Percentiles rank a stretch among this genome's conserved stretches.
These are phyloP conservation scores for Conticribra weissflogii DNA, from an alignment of 108 stramenopile genomes.

Conservation along the genomic window DNA sequence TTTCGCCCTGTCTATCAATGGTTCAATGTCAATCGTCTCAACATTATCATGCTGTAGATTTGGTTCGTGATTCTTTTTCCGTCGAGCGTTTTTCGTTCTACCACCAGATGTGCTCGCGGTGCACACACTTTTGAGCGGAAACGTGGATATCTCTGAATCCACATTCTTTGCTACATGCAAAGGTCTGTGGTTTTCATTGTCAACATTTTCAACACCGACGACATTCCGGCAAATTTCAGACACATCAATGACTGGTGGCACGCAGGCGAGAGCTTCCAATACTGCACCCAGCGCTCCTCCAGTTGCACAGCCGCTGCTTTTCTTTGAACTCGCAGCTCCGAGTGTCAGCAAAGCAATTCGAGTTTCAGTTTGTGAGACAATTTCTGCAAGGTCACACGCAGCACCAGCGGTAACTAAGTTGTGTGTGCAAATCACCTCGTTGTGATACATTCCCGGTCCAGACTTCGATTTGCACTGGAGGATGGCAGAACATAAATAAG, in stretches of 20 bases:
- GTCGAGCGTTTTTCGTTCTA: slow-evolving; percentile 13
- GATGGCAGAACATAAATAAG: slow-evolving; percentile 67
- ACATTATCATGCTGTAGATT: slow-evolving; percentile 18
- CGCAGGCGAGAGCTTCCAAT: slow-evolving; percentile 46
- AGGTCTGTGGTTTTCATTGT: too few relatives aligned
- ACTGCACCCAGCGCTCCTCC: slow-evolving; percentile 36
- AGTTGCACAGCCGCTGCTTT: too few relatives aligned
- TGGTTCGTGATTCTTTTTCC: background rate
- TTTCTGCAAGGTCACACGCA: slow-evolving; percentile 53
- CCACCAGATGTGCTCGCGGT: background rate
- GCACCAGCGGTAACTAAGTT: slow-evolving; percentile 42
- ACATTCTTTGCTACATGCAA: too few relatives aligned
- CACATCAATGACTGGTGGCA: slow-evolving; percentile 1
- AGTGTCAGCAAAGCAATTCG: slow-evolving; percentile 29
- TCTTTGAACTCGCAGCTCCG: background rate
- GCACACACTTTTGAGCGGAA: background rate
- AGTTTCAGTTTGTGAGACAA: slow-evolving; percentile 52
- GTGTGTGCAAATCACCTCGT: slow-evolving; percentile 25
- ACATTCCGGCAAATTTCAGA: slow-evolving; percentile 11
- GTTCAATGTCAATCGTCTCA: background rate
- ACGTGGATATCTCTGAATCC: background rate
- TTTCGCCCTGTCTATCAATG: slow-evolving; percentile 3
- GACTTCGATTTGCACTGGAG: slow-evolving; percentile 27
- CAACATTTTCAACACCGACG: too few relatives aligned
- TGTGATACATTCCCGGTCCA: background rate